Evolutionary conservation across 2,329 filamentous ascomycete species (phyloP).

Genomic region (Cladobotryum protrusum): DNA sequence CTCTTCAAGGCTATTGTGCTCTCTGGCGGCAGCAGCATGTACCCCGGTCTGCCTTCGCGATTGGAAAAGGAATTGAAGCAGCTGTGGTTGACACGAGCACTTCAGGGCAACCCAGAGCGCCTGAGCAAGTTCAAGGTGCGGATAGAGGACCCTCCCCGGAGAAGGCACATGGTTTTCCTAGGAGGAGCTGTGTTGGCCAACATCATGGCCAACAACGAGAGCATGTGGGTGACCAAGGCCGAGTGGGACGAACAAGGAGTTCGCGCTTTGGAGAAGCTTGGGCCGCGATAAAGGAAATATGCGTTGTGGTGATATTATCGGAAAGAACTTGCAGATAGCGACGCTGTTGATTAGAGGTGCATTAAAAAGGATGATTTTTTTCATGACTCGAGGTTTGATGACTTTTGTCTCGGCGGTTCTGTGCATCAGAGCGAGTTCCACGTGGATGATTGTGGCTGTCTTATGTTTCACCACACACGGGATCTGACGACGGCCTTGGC

Average conservation of each 20-base stretch:
- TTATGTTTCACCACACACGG: no score
- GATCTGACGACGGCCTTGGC: no score
- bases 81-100: slow-evolving; percentile 88
- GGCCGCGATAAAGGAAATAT: slow-evolving; percentile 59
- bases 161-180: slow-evolving; percentile 99
- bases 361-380: no score
- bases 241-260: slow-evolving; percentile 95
- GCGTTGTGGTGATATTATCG: not conserved
- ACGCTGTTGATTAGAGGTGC: not conserved
- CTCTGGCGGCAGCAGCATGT: slow-evolving; percentile 97
- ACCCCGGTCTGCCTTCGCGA: slow-evolving; percentile 87
- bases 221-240: slow-evolving; percentile 96
- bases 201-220: slow-evolving; percentile 98
- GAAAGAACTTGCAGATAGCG: not conserved
- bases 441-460: no score
- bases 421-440: no score
- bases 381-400: no score
- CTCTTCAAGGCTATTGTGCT: slow-evolving; percentile 97
- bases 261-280: slow-evolving; percentile 82
- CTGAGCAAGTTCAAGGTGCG: slow-evolving; percentile 98
- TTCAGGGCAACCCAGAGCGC: slow-evolving; percentile 86
- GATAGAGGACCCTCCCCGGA: slow-evolving; percentile 93
- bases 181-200: slow-evolving; percentile 95
- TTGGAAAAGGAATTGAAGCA: slow-evolving; percentile 99
- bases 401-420: no score